Conservation (phyloP, 352 stramenopile species). For the Aphanomyces astaci region DNA sequence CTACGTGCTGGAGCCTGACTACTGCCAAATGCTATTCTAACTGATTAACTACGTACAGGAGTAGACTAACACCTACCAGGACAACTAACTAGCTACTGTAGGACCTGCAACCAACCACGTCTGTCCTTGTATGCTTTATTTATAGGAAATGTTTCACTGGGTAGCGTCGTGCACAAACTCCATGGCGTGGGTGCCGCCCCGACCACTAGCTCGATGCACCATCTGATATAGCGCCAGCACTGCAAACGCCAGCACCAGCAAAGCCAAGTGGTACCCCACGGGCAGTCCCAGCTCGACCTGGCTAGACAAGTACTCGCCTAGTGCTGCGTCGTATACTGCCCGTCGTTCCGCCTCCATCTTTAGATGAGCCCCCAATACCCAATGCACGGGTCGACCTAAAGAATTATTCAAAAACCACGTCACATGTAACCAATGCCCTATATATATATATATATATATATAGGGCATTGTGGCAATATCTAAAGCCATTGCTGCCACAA, state of each 20-base stretch:
- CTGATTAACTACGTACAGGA: no score
- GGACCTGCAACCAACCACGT: background rate
- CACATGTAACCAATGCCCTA: no score
- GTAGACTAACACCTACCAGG: no score
- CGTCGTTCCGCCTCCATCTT: background rate
- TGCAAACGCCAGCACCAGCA: conserved; percentile 15
- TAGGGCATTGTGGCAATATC: no score
- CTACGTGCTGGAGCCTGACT: no score
- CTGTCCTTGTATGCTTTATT: background rate
- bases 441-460: no score
- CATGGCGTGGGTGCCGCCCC: background rate
- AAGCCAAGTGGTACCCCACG: background rate
- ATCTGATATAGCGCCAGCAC: background rate
- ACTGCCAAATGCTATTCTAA: no score
- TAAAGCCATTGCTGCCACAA: no score
- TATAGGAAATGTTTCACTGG: background rate
- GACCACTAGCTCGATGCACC: conserved; percentile 1
- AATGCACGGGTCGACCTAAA: background rate
- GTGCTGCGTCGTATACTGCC: background rate
- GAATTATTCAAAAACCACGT: no score
- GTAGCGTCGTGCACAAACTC: conserved; percentile 5
- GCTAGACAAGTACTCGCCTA: conserved; percentile 6
- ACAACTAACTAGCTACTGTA: no score
- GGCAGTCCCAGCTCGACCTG: conserved; percentile 14
- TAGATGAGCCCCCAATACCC: background rate